Percentiles rank a stretch among this genome's conserved stretches.
phyloP scores from a whole-genome alignment of 1,139 yeast species.

The Saccharomyces pastorianus region DNA sequence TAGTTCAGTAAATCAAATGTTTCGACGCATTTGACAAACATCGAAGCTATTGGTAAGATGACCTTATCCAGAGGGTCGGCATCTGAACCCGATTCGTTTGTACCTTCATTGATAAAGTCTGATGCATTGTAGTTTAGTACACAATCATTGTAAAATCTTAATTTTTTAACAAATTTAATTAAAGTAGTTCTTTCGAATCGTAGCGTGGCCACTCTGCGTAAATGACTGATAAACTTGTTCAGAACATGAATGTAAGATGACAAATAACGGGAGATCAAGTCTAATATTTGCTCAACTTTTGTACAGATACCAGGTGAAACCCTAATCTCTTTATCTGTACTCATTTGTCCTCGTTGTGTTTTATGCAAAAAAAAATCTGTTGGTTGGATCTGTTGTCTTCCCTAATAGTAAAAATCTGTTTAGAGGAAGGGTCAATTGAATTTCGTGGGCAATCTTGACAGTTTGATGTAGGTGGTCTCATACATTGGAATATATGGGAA shows the following conservation, averaged over 20 bases:
- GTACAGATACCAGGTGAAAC: neutral
- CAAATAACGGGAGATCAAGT: conserved; percentile 22
- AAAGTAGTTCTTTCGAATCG: conserved; percentile 29
- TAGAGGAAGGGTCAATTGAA: neutral
- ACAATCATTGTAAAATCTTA: conserved; percentile 28
- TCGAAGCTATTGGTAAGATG: conserved; percentile 19
- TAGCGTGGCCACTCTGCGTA: conserved; percentile 26
- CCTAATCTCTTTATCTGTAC: neutral
- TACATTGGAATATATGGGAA: neutral
- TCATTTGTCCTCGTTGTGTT: neutral
- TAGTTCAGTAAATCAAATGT: conserved; percentile 28
- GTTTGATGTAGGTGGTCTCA: neutral
- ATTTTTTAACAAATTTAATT: conserved; percentile 31
- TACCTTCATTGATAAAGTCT: conserved; percentile 6
- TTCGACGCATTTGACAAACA: conserved; percentile 25
- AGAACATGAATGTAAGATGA: conserved; percentile 25
- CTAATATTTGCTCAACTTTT: conserved; percentile 8
- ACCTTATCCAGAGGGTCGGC: conserved; percentile 4
- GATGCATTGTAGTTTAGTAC: conserved; percentile 12
- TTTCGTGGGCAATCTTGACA: neutral
- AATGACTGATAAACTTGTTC: conserved; percentile 27
- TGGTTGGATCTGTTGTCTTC: too few relatives aligned
- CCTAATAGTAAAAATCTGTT: neutral
- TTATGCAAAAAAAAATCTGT: neutral
- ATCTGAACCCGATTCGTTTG: neutral